phyloP scores from a whole-genome alignment of 768 basidiomycete genomes.

The Leucogyrophana mollusca region DNA sequence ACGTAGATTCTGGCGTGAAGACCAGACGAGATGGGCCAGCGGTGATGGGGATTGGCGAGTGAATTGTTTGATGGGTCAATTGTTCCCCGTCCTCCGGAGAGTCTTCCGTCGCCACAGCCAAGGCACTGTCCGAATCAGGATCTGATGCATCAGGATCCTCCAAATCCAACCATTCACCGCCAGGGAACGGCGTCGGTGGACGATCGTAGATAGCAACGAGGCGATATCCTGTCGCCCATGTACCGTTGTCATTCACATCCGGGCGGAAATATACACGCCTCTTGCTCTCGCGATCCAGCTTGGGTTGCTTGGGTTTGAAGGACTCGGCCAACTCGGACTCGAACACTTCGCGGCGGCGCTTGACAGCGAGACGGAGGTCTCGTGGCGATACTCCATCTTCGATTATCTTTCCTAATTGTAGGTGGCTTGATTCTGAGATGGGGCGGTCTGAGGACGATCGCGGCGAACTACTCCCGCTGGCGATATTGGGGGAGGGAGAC shows the following conservation, averaged over 20 bases:
- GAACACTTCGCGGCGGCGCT: neutral
- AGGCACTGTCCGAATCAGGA: neutral
- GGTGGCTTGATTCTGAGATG: no score
- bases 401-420: no score
- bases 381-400: neutral
- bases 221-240: conserved; percentile 7
- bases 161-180: neutral
- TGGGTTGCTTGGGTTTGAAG: neutral
- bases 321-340: neutral
- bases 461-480: no score
- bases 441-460: no score
- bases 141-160: neutral
- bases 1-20: no score
- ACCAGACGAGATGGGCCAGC: no score
- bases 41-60: no score
- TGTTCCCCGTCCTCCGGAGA: no score
- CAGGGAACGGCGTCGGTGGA: neutral
- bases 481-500: no score
- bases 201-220: neutral
- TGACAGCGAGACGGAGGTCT: neutral
- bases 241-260: conserved; percentile 13
- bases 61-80: no score
- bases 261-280: conserved; percentile 14
- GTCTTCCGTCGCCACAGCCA: neutral
- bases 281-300: neutral